Percentiles rank a stretch among this genome's conserved stretches.
phyloP scores from a whole-genome alignment of 2,329 filamentous ascomycete species.

The Sarocladium kiliense region DNA sequence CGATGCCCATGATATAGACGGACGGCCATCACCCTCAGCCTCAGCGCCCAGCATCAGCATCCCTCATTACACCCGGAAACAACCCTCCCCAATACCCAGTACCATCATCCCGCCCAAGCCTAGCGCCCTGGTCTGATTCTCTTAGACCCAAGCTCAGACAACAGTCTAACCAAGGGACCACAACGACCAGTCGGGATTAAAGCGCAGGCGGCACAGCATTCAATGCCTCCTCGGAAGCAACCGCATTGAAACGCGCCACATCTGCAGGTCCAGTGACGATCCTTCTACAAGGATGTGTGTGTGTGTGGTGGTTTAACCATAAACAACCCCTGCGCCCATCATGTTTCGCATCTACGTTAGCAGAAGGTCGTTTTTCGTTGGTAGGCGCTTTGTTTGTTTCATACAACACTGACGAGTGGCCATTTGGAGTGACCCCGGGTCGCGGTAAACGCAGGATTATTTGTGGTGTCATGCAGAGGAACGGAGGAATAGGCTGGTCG shows the following conservation, averaged over 20 bases:
- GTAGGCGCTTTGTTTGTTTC: background rate
- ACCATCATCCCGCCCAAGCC: too few species aligned
- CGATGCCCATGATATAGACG: background rate
- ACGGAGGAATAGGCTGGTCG: too few species aligned
- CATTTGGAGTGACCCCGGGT: background rate
- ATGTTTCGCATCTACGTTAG: background rate
- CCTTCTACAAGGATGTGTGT: background rate
- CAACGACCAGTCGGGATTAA: background rate
- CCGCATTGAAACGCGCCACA: constrained; percentile 7
- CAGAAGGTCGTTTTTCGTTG: background rate
- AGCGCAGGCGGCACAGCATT: background rate
- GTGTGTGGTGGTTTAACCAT: background rate
- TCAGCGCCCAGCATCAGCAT: background rate
- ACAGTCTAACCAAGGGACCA: background rate
- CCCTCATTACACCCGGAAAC: too few species aligned
- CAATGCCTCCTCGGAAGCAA: background rate
- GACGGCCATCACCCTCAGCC: background rate
- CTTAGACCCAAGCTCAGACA: background rate
- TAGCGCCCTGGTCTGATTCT: background rate
- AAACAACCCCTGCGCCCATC: constrained; percentile 7
- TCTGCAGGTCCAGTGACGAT: background rate
- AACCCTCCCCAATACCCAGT: background rate
- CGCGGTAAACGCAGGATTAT: too few species aligned
- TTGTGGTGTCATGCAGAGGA: too few species aligned
- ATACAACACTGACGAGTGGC: background rate